Evolutionary conservation across 208 protist species (phyloP), one percentile per base, ranked within the genome.

Genomic region (Leishmania braziliensis): DNA sequence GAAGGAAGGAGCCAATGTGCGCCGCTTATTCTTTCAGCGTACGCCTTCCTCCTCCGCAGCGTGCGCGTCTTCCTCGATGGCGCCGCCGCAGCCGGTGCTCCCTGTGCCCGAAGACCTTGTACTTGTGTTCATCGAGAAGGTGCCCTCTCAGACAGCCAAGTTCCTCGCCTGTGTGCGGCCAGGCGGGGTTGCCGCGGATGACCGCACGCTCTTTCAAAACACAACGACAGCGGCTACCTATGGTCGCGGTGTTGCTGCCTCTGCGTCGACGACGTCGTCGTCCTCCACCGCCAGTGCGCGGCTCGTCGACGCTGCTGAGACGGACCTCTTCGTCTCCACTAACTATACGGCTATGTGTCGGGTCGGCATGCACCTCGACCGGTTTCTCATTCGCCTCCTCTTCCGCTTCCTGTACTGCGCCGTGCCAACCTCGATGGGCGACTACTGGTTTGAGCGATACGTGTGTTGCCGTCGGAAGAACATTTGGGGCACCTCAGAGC

Each of bases 351-450:
- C 94, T 0, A 88, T 95, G 77, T 97, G 92, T 56, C 92, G 94
- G 29, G 84, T 96, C 20, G 91, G 90, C 54, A 96, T 96, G 92
- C 90, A 95, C 69, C 84, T 97, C 16, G 94, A 97, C 73, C 89
- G 94, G 39, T 87, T 77, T 77, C 74, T 90, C 16, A 79, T 82
- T 33, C 88, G 92, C 12, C 70, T 53, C 1, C 18, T 90, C 39
- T 91, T 88, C 54, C n/a, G 81, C 10, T 68, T 80, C 6, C 18
- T 91, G n/a, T 95, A 94, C 80, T 88, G 84, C 50, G 18, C 53
- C 43, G 74, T 94, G 4, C 94, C 94, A 51, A 77, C 75, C 12
- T 48, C 86, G 14, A 14, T 93, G 23, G 94, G 94, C 10, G 83
- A 91, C 63, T 87, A 81, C 86, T 91, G 85, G 87, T 95, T 94